These are phyloP conservation scores for Pythium aquatile DNA, from an alignment of 352 stramenopile species.

Conservation along the genomic window DNA sequence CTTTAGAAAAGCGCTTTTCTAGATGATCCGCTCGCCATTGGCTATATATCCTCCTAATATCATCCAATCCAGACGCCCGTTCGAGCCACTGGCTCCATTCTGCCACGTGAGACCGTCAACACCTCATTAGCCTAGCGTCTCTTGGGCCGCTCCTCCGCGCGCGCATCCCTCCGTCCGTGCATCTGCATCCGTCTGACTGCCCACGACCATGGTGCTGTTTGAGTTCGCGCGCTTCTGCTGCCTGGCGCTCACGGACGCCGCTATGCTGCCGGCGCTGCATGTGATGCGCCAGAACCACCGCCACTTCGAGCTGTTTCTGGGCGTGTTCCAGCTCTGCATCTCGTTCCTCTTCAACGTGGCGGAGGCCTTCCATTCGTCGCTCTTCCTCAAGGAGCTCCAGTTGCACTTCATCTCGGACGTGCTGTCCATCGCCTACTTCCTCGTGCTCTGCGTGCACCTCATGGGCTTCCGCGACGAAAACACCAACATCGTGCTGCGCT, in stretches of 20 bases:
- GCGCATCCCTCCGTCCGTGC: background rate
- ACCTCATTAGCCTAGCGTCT: background rate
- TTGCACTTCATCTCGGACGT: slow-evolving; percentile 90
- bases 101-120: background rate
- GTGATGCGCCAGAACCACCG: slow-evolving; percentile 82
- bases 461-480: slow-evolving; percentile 84
- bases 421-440: slow-evolving; percentile 82
- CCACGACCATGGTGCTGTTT: slow-evolving; percentile 22
- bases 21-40: background rate
- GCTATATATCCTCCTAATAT: background rate
- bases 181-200: background rate
- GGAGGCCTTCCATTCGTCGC: slow-evolving; percentile 56
- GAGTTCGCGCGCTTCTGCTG: slow-evolving; percentile 62
- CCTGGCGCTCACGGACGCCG: slow-evolving; percentile 66
- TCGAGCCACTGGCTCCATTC: background rate
- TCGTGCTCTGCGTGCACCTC: slow-evolving; percentile 82
- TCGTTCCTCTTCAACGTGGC: slow-evolving; percentile 83
- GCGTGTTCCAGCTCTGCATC: slow-evolving; percentile 77
- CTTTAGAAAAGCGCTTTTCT: slow-evolving; percentile 11
- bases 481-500: slow-evolving; percentile 82
- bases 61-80: background rate
- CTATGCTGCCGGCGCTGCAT: slow-evolving; percentile 71
- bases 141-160: background rate
- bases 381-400: slow-evolving; percentile 72
- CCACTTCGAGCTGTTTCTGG: slow-evolving; percentile 90